Percentiles rank a stretch among this genome's conserved stretches.
phyloP scores from a whole-genome alignment of 2,329 filamentous ascomycete genomes.

The Aquanectria penicillioides region DNA sequence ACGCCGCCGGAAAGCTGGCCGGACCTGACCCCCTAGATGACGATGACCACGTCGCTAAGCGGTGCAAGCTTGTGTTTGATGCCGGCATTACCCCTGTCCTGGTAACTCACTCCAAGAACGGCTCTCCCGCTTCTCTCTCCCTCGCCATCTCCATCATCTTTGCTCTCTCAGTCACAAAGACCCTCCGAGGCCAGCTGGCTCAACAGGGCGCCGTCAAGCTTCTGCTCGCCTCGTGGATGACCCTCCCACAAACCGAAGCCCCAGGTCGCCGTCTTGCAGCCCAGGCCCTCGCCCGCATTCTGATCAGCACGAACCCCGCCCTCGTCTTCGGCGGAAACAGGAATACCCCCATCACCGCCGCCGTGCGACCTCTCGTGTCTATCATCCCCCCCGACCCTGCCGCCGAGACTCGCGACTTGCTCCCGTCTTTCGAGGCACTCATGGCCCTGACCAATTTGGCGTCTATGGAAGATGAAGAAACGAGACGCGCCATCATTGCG shows the following conservation, averaged over 20 bases:
- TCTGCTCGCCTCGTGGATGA: conserved; percentile 75
- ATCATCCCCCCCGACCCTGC: conserved; percentile 75
- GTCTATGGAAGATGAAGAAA: conserved; percentile 75
- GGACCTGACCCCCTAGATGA: conserved; percentile 76
- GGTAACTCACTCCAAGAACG: conserved; percentile 77
- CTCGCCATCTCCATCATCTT: conserved; percentile 82
- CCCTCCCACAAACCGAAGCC: conserved; percentile 64
- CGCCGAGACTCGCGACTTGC: conserved; percentile 75
- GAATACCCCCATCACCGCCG: conserved; percentile 78
- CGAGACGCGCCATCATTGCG: conserved; percentile 75
- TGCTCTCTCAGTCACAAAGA: conserved; percentile 78
- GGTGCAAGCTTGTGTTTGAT: conserved; percentile 83
- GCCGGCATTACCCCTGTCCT: conserved; percentile 81
- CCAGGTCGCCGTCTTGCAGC: conserved; percentile 69
- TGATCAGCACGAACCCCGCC: conserved; percentile 86
- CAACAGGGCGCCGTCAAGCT: conserved; percentile 95
- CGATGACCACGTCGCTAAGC: conserved; percentile 76
- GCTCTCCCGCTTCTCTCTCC: conserved; percentile 75
- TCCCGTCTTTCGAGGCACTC: conserved; percentile 89
- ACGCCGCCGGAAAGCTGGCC: conserved; percentile 76
- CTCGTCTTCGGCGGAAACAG: conserved; percentile 84
- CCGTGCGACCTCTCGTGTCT: conserved; percentile 82
- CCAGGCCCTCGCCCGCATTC: conserved; percentile 83
- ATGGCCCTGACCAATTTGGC: conserved; percentile 95
- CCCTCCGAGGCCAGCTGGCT: conserved; percentile 80